phyloP scores from a whole-genome alignment of 176 grass and related monocot genomes.

The Zoysia japonica region DNA sequence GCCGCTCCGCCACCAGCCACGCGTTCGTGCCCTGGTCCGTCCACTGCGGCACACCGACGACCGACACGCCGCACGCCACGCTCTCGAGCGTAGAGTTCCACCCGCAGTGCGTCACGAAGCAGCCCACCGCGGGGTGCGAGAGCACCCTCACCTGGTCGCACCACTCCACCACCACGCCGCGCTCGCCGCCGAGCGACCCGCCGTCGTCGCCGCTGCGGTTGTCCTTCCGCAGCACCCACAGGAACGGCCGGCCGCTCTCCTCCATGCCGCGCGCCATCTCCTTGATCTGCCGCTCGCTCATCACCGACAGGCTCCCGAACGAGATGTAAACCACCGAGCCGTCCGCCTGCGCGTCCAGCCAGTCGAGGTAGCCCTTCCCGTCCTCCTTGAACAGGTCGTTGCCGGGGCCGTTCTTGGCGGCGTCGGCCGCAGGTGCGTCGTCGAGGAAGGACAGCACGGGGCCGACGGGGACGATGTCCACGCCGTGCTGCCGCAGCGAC shows the following conservation, averaged over 20 bases:
- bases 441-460: slow-evolving; percentile 56
- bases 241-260: slow-evolving; percentile 35
- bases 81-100: slow-evolving; percentile 53
- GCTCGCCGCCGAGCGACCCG: not conserved
- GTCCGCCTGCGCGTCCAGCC: slow-evolving; percentile 49
- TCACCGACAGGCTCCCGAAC: slow-evolving; percentile 63
- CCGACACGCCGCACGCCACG: slow-evolving; percentile 44
- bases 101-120: slow-evolving; percentile 53
- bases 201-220: slow-evolving; percentile 27
- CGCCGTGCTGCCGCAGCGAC: slow-evolving; percentile 18
- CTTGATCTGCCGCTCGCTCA: slow-evolving; percentile 50
- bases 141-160: slow-evolving; percentile 59
- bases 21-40: slow-evolving; percentile 22
- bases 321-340: slow-evolving; percentile 78
- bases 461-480: slow-evolving; percentile 54
- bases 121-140: slow-evolving; percentile 16
- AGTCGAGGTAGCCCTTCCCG: slow-evolving; percentile 38
- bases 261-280: slow-evolving; percentile 48
- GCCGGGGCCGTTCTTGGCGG: no score
- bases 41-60: slow-evolving; percentile 10
- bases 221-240: slow-evolving; percentile 70
- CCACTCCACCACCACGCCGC: slow-evolving; percentile 51
- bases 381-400: slow-evolving; percentile 53
- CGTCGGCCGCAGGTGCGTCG: not conserved
- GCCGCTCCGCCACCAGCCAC: slow-evolving; percentile 50